Evolutionary conservation across 306 rosid genomes (phyloP), one percentile per base, ranked within the genome.

Genomic region (Sophora flavescens): DNA sequence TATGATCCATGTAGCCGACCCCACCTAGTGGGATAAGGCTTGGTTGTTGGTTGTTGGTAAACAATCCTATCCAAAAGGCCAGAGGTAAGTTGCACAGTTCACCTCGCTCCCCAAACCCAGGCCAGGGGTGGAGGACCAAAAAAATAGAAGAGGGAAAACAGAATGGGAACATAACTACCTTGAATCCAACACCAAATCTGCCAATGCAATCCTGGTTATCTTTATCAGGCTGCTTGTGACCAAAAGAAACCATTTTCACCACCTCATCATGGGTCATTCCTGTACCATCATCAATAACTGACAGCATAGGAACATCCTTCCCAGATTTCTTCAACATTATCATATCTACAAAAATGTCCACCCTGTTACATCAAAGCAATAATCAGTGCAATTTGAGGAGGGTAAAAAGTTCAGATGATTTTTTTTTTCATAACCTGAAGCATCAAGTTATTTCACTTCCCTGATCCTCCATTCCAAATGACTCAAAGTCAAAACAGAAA

Each of bases 131-230:
- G 10, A 15, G 39, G 41, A 14, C 8, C 6, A 41, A 7, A 63
- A 63, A 8, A 16, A 39, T 2, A 1, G 38, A 4, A 61, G 44
- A 6, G 18, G 11, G 8, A 22, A 17, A 11, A 28, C 18, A 14
- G 38, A 64, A 2, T 5, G 4, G 65, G 30, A 68, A 60, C 61
- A 72, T 50, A 56, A 8, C 58, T 80, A 87, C 91, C 87, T 87
- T 87, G 71, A 85, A 87, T 57, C 91, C 91, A 78, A 87, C 77
- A 39, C 91, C 89, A 80, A 83, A 87, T 81, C 84, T 88, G 72
- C 91, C 91, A 75, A 88, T 88, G 58, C 65, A 87, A 74, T 83
- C 84, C 53, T 35, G 70, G 57, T 78, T 75, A 22, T 75, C 81
- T 60, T 56, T 39, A 32, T 78, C 71, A 51, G 79, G 81, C 22